A percentile compares a stretch with the other conserved stretches of the same genome.
Conservation (phyloP, 441 rosid genomes). For the Arabidopsis lyrata region DNA sequence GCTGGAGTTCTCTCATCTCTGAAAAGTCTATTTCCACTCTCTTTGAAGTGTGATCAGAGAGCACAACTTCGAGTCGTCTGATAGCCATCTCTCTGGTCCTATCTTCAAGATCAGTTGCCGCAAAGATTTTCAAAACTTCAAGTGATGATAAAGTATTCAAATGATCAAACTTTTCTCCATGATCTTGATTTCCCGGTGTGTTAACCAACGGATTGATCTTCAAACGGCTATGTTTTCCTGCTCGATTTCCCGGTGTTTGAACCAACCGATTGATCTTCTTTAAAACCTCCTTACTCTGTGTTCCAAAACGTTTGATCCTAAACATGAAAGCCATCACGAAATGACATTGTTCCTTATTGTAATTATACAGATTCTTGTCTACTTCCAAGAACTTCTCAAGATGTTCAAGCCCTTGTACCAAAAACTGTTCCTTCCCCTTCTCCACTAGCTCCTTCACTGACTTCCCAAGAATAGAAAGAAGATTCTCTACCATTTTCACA, state of each 20-base stretch:
- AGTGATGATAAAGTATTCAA: neutral
- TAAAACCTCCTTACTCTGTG: neutral
- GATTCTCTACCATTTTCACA: neutral
- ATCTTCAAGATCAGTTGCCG: neutral
- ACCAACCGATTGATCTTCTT: neutral
- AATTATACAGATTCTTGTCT: neutral
- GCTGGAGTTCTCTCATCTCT: constrained; percentile 1
- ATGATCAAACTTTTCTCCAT: neutral
- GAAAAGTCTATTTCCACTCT: neutral
- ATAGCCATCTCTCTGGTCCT: neutral
- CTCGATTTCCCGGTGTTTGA: neutral
- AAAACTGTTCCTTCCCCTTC: constrained; percentile 11
- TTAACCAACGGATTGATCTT: no score
- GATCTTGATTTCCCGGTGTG: no score
- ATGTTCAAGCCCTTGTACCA: constrained; percentile 14
- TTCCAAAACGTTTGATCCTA: neutral
- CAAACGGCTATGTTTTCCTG: no score
- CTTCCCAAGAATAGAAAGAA: neutral
- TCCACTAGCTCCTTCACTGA: constrained; percentile 1
- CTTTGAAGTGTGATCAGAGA: neutral
- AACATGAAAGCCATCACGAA: neutral
- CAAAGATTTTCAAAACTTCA: neutral
- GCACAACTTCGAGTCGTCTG: neutral
- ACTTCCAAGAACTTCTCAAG: constrained; percentile 11
- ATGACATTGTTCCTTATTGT: constrained; percentile 7